Conservation (phyloP, 2,329 filamentous ascomycete species). For the Bipolaris gigantea region DNA sequence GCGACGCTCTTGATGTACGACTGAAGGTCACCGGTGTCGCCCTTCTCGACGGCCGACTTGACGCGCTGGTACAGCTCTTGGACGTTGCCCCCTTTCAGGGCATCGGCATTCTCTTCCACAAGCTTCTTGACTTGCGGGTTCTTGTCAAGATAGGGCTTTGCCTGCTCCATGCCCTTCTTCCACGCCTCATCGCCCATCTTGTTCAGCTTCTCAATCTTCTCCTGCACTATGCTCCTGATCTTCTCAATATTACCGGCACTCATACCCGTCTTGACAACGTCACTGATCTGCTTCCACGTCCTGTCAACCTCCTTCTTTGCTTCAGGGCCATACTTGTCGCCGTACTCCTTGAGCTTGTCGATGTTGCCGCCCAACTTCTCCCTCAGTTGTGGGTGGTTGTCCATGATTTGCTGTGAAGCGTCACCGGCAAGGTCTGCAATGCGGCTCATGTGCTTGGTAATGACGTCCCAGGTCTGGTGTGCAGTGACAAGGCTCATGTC, state of each 20-base stretch:
- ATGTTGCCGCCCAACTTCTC: constrained; percentile 70
- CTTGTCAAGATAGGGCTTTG: constrained; percentile 73
- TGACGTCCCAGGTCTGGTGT: constrained; percentile 61
- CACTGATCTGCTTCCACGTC: constrained; percentile 68
- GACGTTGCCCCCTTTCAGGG: constrained; percentile 68
- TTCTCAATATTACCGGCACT: constrained; percentile 58
- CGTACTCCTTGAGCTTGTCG: constrained; percentile 69
- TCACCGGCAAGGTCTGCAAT: constrained; percentile 65
- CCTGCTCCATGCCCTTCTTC: constrained; percentile 70
- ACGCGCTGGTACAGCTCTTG: constrained; percentile 65
- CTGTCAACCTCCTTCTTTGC: constrained; percentile 75
- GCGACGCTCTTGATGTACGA: constrained; percentile 62
- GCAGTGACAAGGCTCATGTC: constrained; percentile 64
- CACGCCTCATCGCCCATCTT: constrained; percentile 72
- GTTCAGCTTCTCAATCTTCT: constrained; percentile 68
- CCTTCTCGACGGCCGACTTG: constrained; percentile 63
- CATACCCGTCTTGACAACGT: constrained; percentile 65
- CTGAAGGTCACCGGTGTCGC: constrained; percentile 62
- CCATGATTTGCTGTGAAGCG: constrained; percentile 64
- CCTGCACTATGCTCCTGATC: constrained; percentile 64
- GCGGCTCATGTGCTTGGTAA: constrained; percentile 63
- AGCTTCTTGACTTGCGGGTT: constrained; percentile 74
- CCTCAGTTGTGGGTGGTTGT: constrained; percentile 74
- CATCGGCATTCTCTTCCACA: constrained; percentile 69
- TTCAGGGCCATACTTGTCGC: constrained; percentile 71